Evolutionary conservation across 2,329 filamentous ascomycete species (phyloP).

Genomic region (Trichothecium roseum): DNA sequence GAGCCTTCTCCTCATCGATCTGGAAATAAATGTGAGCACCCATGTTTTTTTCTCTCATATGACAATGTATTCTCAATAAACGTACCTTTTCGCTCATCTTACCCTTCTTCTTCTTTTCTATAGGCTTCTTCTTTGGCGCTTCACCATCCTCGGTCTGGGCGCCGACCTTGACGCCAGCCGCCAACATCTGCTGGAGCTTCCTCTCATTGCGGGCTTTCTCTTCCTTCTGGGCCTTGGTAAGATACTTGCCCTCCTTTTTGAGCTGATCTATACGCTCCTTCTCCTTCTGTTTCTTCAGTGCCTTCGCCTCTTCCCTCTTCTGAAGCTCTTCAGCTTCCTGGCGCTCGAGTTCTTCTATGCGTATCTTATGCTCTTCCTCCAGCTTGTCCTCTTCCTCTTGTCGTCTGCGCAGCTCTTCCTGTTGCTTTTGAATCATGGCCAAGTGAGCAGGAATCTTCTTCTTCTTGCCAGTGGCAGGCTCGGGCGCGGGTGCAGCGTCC

Average conservation of each 20-base stretch:
- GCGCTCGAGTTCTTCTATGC: conserved; percentile 55
- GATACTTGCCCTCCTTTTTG: conserved; percentile 78
- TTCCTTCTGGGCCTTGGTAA: conserved; percentile 78
- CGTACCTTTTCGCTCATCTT: conserved; percentile 45
- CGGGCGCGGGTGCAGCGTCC: conserved; percentile 34
- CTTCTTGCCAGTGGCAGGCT: conserved; percentile 55
- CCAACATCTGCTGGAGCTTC: conserved; percentile 78
- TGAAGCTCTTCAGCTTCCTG: conserved; percentile 56
- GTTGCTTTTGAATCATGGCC: conserved; percentile 66
- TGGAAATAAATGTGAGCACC: conserved; percentile 16
- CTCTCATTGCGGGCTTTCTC: conserved; percentile 69
- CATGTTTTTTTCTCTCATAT: not conserved
- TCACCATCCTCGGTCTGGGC: conserved; percentile 45
- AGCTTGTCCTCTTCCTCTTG: conserved; percentile 51
- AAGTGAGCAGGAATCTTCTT: conserved; percentile 81
- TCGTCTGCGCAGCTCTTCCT: conserved; percentile 59
- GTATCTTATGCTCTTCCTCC: conserved; percentile 53
- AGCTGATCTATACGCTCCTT: conserved; percentile 79
- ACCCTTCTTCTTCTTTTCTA: conserved; percentile 67
- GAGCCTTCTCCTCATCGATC: conserved; percentile 66
- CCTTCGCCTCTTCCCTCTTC: conserved; percentile 62
- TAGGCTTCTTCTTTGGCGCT: conserved; percentile 66
- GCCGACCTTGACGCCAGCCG: conserved; percentile 63
- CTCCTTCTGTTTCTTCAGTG: conserved; percentile 73
- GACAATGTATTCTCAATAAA: not conserved